A percentile compares a stretch with the other conserved stretches of the same genome.
Conservation (phyloP, 495 filamentous ascomycete species). For the Xylona heveae region DNA sequence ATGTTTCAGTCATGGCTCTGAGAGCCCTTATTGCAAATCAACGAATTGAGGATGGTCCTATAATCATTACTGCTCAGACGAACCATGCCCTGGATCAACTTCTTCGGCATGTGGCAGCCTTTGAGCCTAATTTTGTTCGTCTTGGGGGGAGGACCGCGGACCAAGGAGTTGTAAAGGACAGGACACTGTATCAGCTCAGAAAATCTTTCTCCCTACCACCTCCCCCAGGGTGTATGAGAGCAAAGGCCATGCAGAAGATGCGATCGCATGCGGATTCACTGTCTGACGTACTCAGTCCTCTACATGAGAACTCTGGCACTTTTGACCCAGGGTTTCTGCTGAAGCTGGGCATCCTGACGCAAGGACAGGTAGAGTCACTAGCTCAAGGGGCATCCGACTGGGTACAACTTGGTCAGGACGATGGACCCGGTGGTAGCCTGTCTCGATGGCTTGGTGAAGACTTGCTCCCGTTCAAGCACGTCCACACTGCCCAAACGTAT, state of each 20-base stretch:
- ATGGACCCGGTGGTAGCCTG: constrained; percentile 25
- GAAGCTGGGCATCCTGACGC: constrained; percentile 33
- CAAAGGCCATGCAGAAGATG: constrained; percentile 17
- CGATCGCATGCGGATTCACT: constrained; percentile 25
- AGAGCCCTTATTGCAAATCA: constrained; percentile 44
- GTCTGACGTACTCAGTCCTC: constrained; percentile 21
- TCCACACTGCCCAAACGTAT: constrained; percentile 21
- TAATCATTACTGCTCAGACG: constrained; percentile 68
- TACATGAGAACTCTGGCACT: constrained; percentile 13
- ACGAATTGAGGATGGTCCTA: constrained; percentile 36
- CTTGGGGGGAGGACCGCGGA: constrained; percentile 61
- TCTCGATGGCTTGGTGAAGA: constrained; percentile 38
- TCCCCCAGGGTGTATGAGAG: constrained; percentile 15
- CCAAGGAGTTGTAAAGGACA: constrained; percentile 34
- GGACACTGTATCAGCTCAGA: constrained; percentile 42
- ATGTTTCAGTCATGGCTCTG: constrained; percentile 51
- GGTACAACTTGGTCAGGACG: constrained; percentile 17
- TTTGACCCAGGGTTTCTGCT: constrained; percentile 27
- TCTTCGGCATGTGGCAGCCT: constrained; percentile 38
- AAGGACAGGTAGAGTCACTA: constrained; percentile 40
- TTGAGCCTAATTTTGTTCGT: constrained; percentile 48
- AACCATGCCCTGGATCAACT: constrained; percentile 90
- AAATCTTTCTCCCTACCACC: constrained; percentile 8
- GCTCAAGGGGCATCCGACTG: constrained; percentile 27
- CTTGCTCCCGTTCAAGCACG: constrained; percentile 17